Evolutionary conservation across 176 grass and related monocot species (phyloP).

Genomic region (Metroxylon sagu): DNA sequence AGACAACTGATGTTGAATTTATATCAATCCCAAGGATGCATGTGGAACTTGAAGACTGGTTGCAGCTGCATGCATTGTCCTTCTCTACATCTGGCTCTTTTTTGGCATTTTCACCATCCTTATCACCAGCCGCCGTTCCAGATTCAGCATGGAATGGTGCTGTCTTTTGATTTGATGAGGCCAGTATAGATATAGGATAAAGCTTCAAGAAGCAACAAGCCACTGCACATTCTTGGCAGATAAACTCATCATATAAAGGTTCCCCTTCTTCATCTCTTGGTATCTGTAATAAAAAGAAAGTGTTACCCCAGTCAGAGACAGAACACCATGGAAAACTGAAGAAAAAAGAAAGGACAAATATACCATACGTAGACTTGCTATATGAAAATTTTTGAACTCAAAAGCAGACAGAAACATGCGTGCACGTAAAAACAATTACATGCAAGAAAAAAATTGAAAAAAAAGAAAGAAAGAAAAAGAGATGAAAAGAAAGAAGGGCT

Average conservation of each 20-base stretch:
- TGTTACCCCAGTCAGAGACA: neutral
- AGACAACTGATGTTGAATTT: conserved; percentile 23
- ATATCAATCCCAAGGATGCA: conserved; percentile 70
- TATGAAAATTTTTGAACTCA: no score
- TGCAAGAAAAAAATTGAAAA: no score
- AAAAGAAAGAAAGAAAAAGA: no score
- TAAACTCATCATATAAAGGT: conserved; percentile 77
- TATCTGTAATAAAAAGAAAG: conserved; percentile 40
- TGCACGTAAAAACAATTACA: no score
- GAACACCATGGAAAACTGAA: no score
- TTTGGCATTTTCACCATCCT: conserved; percentile 13
- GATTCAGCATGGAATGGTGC: neutral
- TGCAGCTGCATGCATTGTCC: conserved; percentile 23
- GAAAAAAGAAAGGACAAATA: no score
- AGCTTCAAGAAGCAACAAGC: conserved; percentile 75
- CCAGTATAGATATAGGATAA: conserved; percentile 33
- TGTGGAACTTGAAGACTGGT: conserved; percentile 12
- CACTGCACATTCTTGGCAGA: conserved; percentile 75
- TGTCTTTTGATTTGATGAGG: neutral
- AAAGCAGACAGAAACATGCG: no score
- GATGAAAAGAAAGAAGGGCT: no score
- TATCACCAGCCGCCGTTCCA: conserved; percentile 7
- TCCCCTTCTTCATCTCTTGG: conserved; percentile 89
- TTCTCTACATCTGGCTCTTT: conserved; percentile 19
- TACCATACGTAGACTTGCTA: no score